Percentiles rank a stretch among this genome's conserved stretches.
phyloP scores from a whole-genome alignment of 768 basidiomycete species.

The Fistulinella prunicolor region DNA sequence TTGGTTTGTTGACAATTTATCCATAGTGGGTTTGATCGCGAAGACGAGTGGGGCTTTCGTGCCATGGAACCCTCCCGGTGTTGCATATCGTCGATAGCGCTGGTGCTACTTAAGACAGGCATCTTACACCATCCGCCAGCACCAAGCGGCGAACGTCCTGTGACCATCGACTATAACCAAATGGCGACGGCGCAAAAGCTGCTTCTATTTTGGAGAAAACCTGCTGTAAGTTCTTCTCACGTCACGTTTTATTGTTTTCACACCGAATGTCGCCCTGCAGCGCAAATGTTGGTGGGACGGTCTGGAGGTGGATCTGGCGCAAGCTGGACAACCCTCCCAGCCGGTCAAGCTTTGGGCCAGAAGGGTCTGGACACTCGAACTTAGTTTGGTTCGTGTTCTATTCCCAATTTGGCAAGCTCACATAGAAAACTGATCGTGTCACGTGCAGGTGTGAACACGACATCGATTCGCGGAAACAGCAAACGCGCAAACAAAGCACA shows the following conservation, averaged over 20 bases:
- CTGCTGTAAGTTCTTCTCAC: constrained; percentile 69
- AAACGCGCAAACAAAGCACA: constrained; percentile 2
- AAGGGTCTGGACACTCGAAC: constrained; percentile 96
- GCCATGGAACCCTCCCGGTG: constrained; percentile 94
- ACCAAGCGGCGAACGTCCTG: constrained; percentile 60
- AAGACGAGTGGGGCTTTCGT: constrained; percentile 98
- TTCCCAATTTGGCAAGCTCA: not conserved
- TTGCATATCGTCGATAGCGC: constrained; percentile 97
- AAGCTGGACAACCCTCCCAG: constrained; percentile 48
- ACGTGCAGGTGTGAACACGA: constrained; percentile 18
- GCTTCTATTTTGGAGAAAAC: constrained; percentile 97
- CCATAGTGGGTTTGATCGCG: constrained; percentile 83
- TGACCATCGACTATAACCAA: constrained; percentile 85
- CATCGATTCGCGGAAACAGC: not conserved
- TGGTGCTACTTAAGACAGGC: constrained; percentile 96
- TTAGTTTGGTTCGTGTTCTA: constrained; percentile 69
- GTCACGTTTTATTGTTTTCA: not conserved
- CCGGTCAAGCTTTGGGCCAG: constrained; percentile 93
- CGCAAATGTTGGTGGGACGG: constrained; percentile 99
- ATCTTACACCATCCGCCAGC: constrained; percentile 65
- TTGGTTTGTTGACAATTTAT: constrained; percentile 9
- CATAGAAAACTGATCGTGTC: not conserved
- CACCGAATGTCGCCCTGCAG: constrained; percentile 45
- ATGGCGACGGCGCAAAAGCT: constrained; percentile 98
- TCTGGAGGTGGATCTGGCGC: constrained; percentile 79